Base-by-base conservation (phyloP, 768 basidiomycete species). In the Galerina sulciceps region DNA sequence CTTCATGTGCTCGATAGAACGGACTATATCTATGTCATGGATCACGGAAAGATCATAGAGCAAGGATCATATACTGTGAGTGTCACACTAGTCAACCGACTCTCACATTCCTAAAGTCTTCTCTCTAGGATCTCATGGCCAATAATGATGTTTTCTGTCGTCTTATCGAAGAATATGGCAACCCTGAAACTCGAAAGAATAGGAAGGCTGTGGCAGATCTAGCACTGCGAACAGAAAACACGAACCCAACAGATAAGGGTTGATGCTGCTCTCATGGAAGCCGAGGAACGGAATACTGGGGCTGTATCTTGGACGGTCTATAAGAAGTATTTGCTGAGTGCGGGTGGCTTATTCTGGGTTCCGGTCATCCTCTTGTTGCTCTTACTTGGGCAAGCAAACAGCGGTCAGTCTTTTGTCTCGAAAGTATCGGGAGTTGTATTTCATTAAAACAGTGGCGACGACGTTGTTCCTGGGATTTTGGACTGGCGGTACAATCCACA, bases 391-490 rank as follows among this genome's bases (percentile, higher is more conserved):
- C 85, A 91, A 67, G 78, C 68, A 1, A 74, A 84, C 17, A 73
- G 78, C 71, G 85, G 86, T 85, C 17, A 20, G 70, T 6, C n/a
- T 6, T 47, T 45, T 38, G 17, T 15, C 22, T 14, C 20, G 1
- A 6, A 45, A 22, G 43, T 20, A 6, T 18, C 37, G 8, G 1
- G 20, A 6, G 18, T 8, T 31, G 22, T 35, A 48, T 45, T 43
- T 50, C 9, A 55, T 31, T 8, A 45, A 36, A 35, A 18, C 53
- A 83, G 89, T 91, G 34, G 84, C 80, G 0, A 87, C 83, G 61
- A 87, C 81, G 34, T 69, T 93, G 4, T 85, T 89, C 75, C 79
- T 93, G 17, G 89, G 89, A 0, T 90, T 86, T 63, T 93, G 90
- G 90, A 85, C 86, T 0, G 76, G 78, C 0, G 57, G 75, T 15